These are phyloP conservation scores for Datura wrightii DNA, from an alignment of 257 asterid species.

Conservation along the genomic window DNA sequence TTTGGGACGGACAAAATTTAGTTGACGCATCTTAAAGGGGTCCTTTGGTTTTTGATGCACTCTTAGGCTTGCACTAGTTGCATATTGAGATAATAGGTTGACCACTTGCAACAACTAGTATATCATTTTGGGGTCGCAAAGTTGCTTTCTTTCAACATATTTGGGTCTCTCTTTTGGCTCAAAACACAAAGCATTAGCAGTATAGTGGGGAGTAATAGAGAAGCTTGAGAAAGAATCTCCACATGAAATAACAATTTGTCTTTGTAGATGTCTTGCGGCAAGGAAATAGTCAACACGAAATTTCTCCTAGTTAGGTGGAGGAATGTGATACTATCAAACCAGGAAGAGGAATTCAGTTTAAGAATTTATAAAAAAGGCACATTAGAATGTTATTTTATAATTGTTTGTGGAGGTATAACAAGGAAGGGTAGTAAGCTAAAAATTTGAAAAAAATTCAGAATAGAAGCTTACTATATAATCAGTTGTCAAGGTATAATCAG, in stretches of 20 bases:
- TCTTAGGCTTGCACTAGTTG: background rate
- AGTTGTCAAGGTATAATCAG: no score
- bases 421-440: no score
- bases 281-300: background rate
- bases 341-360: no score
- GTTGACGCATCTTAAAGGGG: background rate
- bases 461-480: no score
- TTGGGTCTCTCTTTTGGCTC: background rate
- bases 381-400: no score
- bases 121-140: background rate
- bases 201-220: background rate
- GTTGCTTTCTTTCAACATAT: background rate
- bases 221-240: background rate
- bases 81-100: background rate
- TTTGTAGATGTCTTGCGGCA: background rate
- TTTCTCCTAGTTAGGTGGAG: background rate
- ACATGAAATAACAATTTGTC: constrained; percentile 3
- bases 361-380: no score
- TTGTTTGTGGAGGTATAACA: no score
- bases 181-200: background rate
- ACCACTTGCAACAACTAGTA: background rate
- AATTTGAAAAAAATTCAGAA: no score
- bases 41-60: background rate
- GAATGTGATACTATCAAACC: no score
- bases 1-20: background rate